phyloP scores from a whole-genome alignment of 441 rosid species.

The Adansonia gregorii region DNA sequence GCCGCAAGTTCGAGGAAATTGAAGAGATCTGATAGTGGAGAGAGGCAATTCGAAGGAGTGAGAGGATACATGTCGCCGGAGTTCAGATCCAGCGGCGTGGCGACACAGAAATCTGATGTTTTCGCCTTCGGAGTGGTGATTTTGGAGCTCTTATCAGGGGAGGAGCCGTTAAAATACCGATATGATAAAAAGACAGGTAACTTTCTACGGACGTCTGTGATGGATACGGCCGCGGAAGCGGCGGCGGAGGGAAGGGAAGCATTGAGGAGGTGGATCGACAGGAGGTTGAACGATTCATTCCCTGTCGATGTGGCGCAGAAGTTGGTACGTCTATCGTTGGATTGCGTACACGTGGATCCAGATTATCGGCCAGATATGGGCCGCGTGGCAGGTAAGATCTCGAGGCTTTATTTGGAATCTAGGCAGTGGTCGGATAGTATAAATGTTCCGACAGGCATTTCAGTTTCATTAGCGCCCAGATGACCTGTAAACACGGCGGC shows the following conservation, averaged over 20 bases:
- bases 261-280: slow-evolving; percentile 72
- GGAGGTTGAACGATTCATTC: slow-evolving; percentile 72
- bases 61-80: slow-evolving; percentile 89
- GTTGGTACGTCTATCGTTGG: slow-evolving; percentile 57
- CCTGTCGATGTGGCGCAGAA: slow-evolving; percentile 68
- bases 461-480: slow-evolving; percentile 70
- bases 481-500: slow-evolving; percentile 36
- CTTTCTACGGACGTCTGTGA: slow-evolving; percentile 54
- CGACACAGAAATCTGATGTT: slow-evolving; percentile 74
- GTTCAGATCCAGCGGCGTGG: slow-evolving; percentile 51
- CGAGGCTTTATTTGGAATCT: slow-evolving; percentile 64
- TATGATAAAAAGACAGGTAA: slow-evolving; percentile 49
- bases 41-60: slow-evolving; percentile 62
- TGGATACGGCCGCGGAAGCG: slow-evolving; percentile 56
- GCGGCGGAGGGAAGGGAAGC: slow-evolving; percentile 36
- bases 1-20: slow-evolving; percentile 6
- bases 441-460: slow-evolving; percentile 51
- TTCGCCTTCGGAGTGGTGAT: slow-evolving; percentile 76
- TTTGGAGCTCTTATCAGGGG: slow-evolving; percentile 70
- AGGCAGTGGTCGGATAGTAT: slow-evolving; percentile 56
- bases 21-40: slow-evolving; percentile 48
- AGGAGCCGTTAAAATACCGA: slow-evolving; percentile 68
- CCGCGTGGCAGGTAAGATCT: slow-evolving; percentile 78
- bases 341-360: slow-evolving; percentile 66
- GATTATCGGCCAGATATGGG: slow-evolving; percentile 77